Evolutionary conservation across 2,329 filamentous ascomycete genomes (phyloP), one percentile per base, ranked within the genome.

Genomic region (Drechslerella dactyloides): DNA sequence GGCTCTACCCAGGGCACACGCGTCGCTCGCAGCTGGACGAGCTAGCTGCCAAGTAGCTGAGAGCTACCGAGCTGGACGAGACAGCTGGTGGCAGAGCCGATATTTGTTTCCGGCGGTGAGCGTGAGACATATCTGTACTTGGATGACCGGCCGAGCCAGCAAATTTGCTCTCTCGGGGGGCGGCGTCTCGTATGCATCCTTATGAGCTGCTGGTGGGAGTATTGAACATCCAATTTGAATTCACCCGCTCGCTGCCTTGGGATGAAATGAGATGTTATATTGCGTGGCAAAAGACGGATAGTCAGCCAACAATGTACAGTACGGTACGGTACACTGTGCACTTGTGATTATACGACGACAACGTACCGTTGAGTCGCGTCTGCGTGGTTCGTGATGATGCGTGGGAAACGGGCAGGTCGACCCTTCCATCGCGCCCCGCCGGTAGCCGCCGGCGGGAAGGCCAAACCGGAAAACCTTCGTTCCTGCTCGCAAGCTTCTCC

Each of bases 31-130:
- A 33, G 27, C n/a, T 42, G 37, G 37, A 15, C 13, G 13, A 42
- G 37, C 37, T 42, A 15, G n/a, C n/a, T n/a, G n/a, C n/a, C n/a
- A n/a, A n/a, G n/a, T n/a, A n/a, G n/a, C n/a, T n/a, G n/a, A n/a
- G n/a, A n/a, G n/a, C n/a, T n/a, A n/a, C n/a, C n/a, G 37, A 3
- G 13, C n/a, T 42, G 37, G 4, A 33, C 3, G 3, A 8, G 27
- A 8, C 8, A 33, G 5, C 37, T 42, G 15, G 37, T 17, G 37
- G n/a, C 37, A 13, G n/a, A n/a, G n/a, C n/a, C n/a, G n/a, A n/a
- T n/a, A n/a, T n/a, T n/a, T 42, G 37, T 42, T 42, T 42, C 13
- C 37, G 37, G 37, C 13, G 37, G 37, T 42, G 37, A 42, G 37
- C 37, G 15, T 42, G 37, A 42, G 37, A 42, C 37, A 42, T 7